Evolutionary conservation across 2,329 filamentous ascomycete species (phyloP), one percentile per base, ranked within the genome.

Genomic region (Apiospora kogelbergensis): DNA sequence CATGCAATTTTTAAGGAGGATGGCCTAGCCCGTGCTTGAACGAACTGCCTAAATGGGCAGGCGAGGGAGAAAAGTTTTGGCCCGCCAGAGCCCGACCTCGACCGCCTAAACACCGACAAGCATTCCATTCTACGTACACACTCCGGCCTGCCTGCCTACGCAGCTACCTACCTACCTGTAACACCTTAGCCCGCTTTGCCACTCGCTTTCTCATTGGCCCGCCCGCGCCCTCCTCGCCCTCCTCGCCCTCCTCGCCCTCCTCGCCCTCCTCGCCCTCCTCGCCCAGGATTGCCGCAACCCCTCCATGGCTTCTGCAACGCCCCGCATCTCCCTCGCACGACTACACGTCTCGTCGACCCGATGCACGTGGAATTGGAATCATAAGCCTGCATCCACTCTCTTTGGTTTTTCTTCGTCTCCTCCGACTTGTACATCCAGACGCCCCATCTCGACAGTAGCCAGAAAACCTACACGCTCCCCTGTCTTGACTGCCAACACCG

Each of bases 321-420:
- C 73, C 73, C 73, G 73, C 73, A 74, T 70, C 66, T 69, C 71
- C 40, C 68, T 74, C 68, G 70, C 69, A 68, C 72, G 69, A 70
- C 68, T 65, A 37, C n/a, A n/a, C n/a, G n/a, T n/a, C n/a, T 64
- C 41, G 20, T 60, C 41, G 22, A 37, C 26, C 40, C 33, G 53
- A 26, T 44, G 63, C 42, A 30, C 67, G 30, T 64, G 24, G 48
- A 45, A 63, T 33, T 64, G 24, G 48, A 45, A 63, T 33, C 37
- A 46, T 65, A 40, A 46, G 57, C 57, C 20, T 22, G 41, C 65
- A 66, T 40, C 46, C 68, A 65, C 30, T 41, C 65, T 53, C 24
- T 13, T 65, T 63, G 67, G 67, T 69, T 63, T 60, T 64, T 64
- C 67, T 68, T 22, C n/a, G n/a, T n/a, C 68, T 64, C 53, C 33